A percentile compares a stretch with the other conserved stretches of the same genome.
Evolutionary conservation across 1,284 basidiomycete species (phyloP).

Genomic region (Neonothopanus nambi): DNA sequence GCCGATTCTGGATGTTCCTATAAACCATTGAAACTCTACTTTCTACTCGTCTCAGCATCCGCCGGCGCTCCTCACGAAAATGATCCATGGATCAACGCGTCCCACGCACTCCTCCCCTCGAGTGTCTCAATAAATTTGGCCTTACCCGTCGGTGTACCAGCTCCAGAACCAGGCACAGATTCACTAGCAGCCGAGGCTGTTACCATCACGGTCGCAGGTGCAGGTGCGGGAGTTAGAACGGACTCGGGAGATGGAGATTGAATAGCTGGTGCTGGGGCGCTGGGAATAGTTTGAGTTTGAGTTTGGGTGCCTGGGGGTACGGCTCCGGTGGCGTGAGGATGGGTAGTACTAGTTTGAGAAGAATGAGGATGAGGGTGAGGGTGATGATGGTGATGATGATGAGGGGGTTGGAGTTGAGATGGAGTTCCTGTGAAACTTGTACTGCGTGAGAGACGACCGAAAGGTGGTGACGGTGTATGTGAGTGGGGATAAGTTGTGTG

Average conservation of each 20-base stretch:
- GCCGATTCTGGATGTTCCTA: no score
- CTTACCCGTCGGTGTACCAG: background rate
- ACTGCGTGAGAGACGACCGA: background rate
- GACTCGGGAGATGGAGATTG: background rate
- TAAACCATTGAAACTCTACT: no score
- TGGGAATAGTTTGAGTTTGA: no score
- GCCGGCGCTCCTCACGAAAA: constrained; percentile 10
- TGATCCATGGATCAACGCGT: constrained; percentile 12
- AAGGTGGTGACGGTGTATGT: background rate
- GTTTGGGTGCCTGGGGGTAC: background rate
- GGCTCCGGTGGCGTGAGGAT: no score
- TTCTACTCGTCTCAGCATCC: no score
- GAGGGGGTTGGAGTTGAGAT: background rate
- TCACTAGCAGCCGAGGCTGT: background rate
- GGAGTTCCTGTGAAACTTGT: background rate
- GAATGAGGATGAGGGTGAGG: background rate
- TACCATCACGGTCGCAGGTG: background rate
- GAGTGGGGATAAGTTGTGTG: background rate
- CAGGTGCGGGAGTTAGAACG: background rate
- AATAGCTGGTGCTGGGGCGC: background rate
- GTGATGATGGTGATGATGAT: background rate
- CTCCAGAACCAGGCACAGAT: background rate
- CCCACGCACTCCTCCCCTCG: constrained; percentile 14
- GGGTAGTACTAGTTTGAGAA: no score
- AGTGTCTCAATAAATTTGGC: constrained; percentile 10